Evolutionary conservation across 352 stramenopile genomes (phyloP), one percentile per base, ranked within the genome.

Genomic region (Phytophthora rubi): DNA sequence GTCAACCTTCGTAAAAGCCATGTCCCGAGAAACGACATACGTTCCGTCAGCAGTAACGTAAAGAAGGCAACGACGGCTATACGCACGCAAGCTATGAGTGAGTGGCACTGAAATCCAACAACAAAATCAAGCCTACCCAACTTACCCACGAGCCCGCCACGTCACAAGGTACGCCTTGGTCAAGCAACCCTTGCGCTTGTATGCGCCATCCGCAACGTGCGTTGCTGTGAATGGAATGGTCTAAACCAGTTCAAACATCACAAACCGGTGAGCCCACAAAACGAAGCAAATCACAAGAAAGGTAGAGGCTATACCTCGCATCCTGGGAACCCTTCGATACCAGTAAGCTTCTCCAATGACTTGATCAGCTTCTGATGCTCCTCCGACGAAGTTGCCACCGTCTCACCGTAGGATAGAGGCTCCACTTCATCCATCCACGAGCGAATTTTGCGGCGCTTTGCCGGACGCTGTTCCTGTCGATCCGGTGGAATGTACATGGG

Each of bases 381-480:
- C 23, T 93, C 82, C 1, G 86, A 93, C n/a, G 73, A 81, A 1
- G 75, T 44, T 39, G 83, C 65, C 48, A 96, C 35, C 23, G 73
- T 77, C 35, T 94, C 82, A 7, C 89, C 89, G 56, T 83, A 91
- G 35, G 75, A 57, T 6, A 96, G 67, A 23, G 86, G 82, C 9
- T 81, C 32, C 4, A 95, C 89, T 10, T 95, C 87, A 48, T 96
- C 89, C 61, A 91, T 77, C 89, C 89, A 96, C 49, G 89, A 92
- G 10, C 89, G 87, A 49, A 96, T 94, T 81, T 96, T 96, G 33
- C 89, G 87, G 32, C 87, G 85, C 71, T 96, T 96, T 0, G 86
- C 64, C 21, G 82, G 77, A 21, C 84, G 84, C 23, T 80, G 66
- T 3, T 90, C 80, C 42, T 83, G 74, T 6, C 79, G 84, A 62